A percentile compares a stretch with the other conserved stretches of the same genome.
phyloP scores from a whole-genome alignment of 208 protist species.

The Acanthamoeba lenticulata region DNA sequence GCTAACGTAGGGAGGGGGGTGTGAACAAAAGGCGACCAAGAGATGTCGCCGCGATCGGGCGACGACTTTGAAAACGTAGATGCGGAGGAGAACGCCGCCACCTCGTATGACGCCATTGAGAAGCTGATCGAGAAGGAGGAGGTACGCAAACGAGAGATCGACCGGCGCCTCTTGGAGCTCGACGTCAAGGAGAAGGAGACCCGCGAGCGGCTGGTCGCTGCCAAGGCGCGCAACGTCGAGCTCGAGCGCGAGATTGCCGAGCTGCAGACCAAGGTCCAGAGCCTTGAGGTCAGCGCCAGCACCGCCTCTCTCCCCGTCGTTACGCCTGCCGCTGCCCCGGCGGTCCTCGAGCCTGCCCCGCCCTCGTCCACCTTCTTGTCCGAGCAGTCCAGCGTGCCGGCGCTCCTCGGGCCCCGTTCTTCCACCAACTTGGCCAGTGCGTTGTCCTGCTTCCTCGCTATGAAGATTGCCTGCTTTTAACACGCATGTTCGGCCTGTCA shows the following conservation, averaged over 20 bases:
- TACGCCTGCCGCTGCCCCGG: background rate
- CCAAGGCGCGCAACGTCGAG: background rate
- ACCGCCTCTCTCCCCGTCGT: background rate
- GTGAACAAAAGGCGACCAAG: background rate
- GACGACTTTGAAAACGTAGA: background rate
- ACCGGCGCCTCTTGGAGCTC: background rate
- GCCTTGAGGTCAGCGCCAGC: background rate
- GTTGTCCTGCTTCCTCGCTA: no score
- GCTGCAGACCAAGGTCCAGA: background rate
- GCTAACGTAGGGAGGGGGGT: no score
- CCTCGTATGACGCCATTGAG: background rate
- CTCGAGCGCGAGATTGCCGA: conserved; percentile 43
- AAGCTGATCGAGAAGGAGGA: background rate
- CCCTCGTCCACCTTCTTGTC: no score
- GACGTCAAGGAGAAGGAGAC: background rate
- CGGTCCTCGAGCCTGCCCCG: no score
- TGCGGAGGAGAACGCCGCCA: background rate
- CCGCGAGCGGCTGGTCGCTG: background rate
- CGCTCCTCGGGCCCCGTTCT: no score
- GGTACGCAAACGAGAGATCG: background rate
- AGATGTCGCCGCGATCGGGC: background rate
- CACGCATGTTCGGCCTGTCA: no score
- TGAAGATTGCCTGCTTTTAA: no score
- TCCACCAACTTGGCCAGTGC: no score
- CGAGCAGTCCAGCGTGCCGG: no score